Base-by-base conservation (phyloP, 2,329 filamentous ascomycete genomes). In the Botrytis fragariae region DNA sequence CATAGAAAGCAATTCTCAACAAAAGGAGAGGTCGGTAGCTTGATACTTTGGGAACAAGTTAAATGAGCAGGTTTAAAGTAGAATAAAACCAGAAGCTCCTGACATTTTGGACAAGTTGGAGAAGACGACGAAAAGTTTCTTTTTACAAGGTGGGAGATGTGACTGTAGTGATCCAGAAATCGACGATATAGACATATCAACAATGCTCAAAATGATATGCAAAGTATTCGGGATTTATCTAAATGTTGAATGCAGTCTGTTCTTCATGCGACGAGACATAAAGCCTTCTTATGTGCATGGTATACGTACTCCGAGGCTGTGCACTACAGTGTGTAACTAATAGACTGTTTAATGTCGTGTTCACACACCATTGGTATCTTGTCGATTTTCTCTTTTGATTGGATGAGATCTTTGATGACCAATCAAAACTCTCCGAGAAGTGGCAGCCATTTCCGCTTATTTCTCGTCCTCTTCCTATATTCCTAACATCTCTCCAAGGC, bases 321-420 rank as follows among this genome's bases (percentile, higher is more conserved):
- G 10, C 1, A n/a, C 2, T 51, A 0, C 12, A 51, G 0, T 51
- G 1, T n/a, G 48, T 25, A 51, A 0, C 12, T 4, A 51, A n/a
- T 4, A 44, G 42, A 44, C 6, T 9, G 4, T 12, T n/a, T 10
- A 51, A 51, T 10, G 22, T 51, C 22, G 48, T 51, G 22, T 51
- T 51, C 22, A n/a, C 48, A n/a, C 48, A 51, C 0, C 10, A 51
- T 51, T 51, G 48, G 48, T 14, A 10, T 51, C 0, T 14, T 51
- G 22, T 51, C 48, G 22, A n/a, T 51, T 51, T 3, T 9, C 4
- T 51, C 10, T 6, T n/a, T 51, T 14, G 0, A 51, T 51, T 51
- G 22, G 22, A 51, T 22, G 9, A 14, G 18, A 4, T 25, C 4
- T n/a, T 51, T n/a, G 10, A 51, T n/a, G 25, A 25, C 48, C 48